Conservation (phyloP, 2,329 filamentous ascomycete genomes). For the Chaetomiaceae sp. region DNA sequence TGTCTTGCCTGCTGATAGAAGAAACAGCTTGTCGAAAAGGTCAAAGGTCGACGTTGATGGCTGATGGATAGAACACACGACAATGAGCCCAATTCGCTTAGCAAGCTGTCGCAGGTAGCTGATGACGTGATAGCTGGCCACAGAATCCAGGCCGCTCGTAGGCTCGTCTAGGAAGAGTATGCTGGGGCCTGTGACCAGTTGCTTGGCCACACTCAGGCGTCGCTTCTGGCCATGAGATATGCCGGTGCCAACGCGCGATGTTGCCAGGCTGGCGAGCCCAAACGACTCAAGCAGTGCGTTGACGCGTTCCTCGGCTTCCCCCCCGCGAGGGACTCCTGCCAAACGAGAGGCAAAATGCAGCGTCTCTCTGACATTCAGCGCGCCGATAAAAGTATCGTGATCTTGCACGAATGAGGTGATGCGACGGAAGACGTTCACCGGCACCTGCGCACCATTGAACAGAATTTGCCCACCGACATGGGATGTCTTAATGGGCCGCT, state of each 20-base stretch:
- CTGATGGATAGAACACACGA: conserved; percentile 4
- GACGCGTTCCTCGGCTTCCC: background rate
- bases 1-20: background rate
- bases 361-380: background rate
- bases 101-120: background rate
- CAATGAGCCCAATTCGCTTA: background rate
- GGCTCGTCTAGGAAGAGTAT: conserved; percentile 3
- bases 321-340: background rate
- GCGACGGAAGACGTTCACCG: background rate
- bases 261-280: background rate
- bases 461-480: background rate
- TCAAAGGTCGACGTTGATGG: background rate
- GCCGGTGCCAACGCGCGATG: background rate
- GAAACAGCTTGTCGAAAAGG: background rate
- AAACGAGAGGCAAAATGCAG: background rate
- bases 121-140: background rate
- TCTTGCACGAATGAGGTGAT: background rate
- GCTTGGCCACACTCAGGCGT: background rate
- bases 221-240: background rate
- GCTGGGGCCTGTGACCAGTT: background rate
- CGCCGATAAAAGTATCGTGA: background rate
- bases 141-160: background rate
- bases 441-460: background rate
- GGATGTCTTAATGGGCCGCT: background rate
- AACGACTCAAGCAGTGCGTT: background rate